A percentile compares a stretch with the other conserved stretches of the same genome.
Evolutionary conservation across 441 rosid genomes (phyloP).

Genomic region (Melastoma candidum): DNA sequence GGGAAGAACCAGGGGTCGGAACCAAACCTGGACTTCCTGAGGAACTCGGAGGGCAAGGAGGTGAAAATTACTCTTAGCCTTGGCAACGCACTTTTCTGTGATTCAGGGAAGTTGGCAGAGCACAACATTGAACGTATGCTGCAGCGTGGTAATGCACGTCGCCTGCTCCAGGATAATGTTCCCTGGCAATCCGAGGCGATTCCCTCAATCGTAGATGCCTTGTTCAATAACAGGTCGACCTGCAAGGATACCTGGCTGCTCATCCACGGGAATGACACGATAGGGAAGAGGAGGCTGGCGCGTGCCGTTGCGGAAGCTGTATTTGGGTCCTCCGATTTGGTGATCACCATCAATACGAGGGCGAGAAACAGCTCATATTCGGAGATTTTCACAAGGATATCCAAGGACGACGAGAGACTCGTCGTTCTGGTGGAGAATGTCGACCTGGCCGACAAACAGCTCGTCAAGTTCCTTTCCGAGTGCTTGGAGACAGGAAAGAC

Average conservation of each 20-base stretch:
- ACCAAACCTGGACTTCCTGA: slow-evolving; percentile 23
- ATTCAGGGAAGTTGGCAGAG: slow-evolving; percentile 7
- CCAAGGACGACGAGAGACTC: slow-evolving; percentile 22
- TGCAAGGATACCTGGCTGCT: slow-evolving; percentile 46
- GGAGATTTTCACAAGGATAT: slow-evolving; percentile 24
- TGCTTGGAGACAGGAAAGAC: slow-evolving; percentile 29
- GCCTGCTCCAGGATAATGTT: slow-evolving; percentile 45
- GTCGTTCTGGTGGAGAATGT: slow-evolving; percentile 57
- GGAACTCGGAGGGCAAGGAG: slow-evolving; percentile 13
- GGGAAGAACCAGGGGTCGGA: slow-evolving; percentile 14
- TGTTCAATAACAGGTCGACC: slow-evolving; percentile 25
- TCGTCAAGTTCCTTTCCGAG: slow-evolving; percentile 46
- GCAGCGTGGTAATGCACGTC: slow-evolving; percentile 19
- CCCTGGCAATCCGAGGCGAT: slow-evolving; percentile 66
- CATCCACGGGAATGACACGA: slow-evolving; percentile 53
- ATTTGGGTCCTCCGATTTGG: slow-evolving; percentile 38
- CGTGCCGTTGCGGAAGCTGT: slow-evolving; percentile 47
- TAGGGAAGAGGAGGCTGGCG: slow-evolving; percentile 75
- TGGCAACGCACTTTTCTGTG: slow-evolving; percentile 5
- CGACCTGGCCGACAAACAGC: slow-evolving; percentile 43
- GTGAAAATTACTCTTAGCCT: slow-evolving; percentile 12
- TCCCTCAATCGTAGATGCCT: slow-evolving; percentile 38
- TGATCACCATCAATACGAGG: slow-evolving; percentile 37
- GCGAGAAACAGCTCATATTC: slow-evolving; percentile 22
- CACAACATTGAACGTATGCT: slow-evolving; percentile 18